These are phyloP conservation scores for Talaromyces piceae DNA, from an alignment of 2,329 filamentous ascomycete species.

Conservation along the genomic window DNA sequence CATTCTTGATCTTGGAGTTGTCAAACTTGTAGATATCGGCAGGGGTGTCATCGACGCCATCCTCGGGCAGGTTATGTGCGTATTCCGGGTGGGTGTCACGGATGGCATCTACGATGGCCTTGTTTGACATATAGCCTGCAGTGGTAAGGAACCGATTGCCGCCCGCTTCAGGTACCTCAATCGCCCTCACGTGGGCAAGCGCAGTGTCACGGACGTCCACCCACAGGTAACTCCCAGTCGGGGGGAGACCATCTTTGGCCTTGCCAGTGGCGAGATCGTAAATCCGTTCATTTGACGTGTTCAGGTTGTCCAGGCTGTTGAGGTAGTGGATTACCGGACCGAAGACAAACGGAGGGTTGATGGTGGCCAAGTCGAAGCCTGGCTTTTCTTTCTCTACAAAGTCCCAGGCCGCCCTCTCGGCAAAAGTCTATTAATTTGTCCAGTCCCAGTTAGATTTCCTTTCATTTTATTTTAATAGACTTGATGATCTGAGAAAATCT, in stretches of 20 bases:
- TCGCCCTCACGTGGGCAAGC: constrained; percentile 41
- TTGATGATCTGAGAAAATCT: constrained; percentile 4
- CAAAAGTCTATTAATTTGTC: constrained; percentile 44
- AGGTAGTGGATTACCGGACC: constrained; percentile 60
- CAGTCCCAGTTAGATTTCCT: constrained; percentile 10
- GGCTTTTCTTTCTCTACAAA: constrained; percentile 51
- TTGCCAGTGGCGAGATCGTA: constrained; percentile 57
- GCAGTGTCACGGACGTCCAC: constrained; percentile 46
- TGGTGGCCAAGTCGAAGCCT: constrained; percentile 53
- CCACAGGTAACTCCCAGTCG: constrained; percentile 54
- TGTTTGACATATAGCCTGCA: constrained; percentile 36
- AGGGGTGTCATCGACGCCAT: constrained; percentile 24
- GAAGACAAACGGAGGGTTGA: constrained; percentile 57
- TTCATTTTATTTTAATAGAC: not conserved
- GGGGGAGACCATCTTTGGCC: constrained; percentile 49
- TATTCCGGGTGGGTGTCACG: constrained; percentile 37
- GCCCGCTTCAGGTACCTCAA: constrained; percentile 39
- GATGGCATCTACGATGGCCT: constrained; percentile 35
- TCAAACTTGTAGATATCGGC: constrained; percentile 27
- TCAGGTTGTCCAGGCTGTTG: constrained; percentile 55
- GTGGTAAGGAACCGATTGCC: constrained; percentile 40
- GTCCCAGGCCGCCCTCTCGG: constrained; percentile 60
- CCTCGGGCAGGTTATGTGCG: constrained; percentile 33
- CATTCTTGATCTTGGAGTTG: constrained; percentile 33
- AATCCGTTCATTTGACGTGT: constrained; percentile 65